Percentiles rank a stretch among this genome's conserved stretches.
Conservation (phyloP, 1,139 yeast species). For the Hyphopichia pseudoburtonii region DNA sequence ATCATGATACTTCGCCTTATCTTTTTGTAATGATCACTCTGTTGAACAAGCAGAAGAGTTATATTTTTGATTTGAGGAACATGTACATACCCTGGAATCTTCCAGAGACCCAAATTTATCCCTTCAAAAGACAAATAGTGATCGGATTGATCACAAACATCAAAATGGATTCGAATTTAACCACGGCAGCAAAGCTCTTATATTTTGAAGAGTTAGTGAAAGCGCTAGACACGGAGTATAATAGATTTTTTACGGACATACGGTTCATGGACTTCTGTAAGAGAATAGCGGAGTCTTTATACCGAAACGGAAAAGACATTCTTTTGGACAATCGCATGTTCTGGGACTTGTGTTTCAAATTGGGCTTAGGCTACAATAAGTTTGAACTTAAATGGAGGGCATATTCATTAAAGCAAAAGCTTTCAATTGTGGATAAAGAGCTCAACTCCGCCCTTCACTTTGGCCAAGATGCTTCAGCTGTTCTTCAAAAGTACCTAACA, state of each 20-base stretch:
- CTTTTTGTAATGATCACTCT: constrained; percentile 21
- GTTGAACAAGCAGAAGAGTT: constrained; percentile 18
- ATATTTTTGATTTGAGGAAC: constrained; percentile 17
- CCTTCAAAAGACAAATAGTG: constrained; percentile 21
- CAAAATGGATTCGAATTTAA: constrained; percentile 12
- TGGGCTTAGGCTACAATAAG: constrained; percentile 30
- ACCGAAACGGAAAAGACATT: constrained; percentile 19
- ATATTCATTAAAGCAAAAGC: constrained; percentile 21
- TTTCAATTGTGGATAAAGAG: constrained; percentile 29
- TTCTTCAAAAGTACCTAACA: constrained; percentile 25
- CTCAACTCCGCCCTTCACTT: constrained; percentile 23
- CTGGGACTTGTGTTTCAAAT: constrained; percentile 24
- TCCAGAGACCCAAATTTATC: constrained; percentile 18
- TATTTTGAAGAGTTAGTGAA: constrained; percentile 24
- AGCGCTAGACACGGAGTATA: constrained; percentile 29
- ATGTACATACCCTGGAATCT: constrained; percentile 19
- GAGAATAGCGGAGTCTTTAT: constrained; percentile 24
- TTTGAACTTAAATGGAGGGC: constrained; percentile 27
- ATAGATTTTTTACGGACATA: constrained; percentile 21
- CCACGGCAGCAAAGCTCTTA: constrained; percentile 14
- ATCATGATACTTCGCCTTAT: constrained; percentile 27
- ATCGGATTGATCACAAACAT: constrained; percentile 21
- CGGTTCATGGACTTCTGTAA: constrained; percentile 32
- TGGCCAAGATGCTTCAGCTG: constrained; percentile 16
- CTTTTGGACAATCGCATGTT: constrained; percentile 16